These are phyloP conservation scores for Digitaria exilis DNA, from an alignment of 202 grass and related monocot genomes.

Conservation along the genomic window DNA sequence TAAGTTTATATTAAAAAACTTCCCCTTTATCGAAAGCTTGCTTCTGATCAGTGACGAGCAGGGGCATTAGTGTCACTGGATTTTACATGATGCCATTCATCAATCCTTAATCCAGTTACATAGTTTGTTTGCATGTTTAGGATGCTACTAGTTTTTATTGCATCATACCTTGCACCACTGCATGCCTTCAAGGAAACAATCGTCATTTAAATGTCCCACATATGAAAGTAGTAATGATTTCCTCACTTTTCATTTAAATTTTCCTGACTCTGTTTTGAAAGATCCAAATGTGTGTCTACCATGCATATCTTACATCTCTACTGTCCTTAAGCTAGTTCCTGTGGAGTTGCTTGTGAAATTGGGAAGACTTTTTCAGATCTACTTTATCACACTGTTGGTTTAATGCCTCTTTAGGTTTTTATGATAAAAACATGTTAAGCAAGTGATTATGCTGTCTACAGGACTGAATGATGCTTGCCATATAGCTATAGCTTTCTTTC, in stretches of 20 bases:
- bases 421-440: not conserved
- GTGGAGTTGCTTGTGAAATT: conserved; percentile 6
- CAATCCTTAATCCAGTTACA: not conserved
- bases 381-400: conserved; percentile 1
- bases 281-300: conserved; percentile 12
- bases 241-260: conserved; percentile 5
- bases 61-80: not conserved
- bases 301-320: not conserved
- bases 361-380: not conserved
- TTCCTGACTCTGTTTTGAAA: too few species aligned
- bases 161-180: not conserved
- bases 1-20: not conserved
- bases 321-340: too few species aligned
- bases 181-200: not conserved
- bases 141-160: conserved; percentile 30
- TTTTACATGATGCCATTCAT: not conserved
- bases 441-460: not conserved
- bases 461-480: not conserved
- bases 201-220: not conserved
- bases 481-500: conserved; percentile 9
- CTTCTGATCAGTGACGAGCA: not conserved
- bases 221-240: conserved; percentile 14
- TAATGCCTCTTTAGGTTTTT: conserved; percentile 23
- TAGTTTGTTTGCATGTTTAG: conserved; percentile 12
- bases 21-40: conserved; percentile 2